Conservation (phyloP, 345 rosid genomes). For the Cardamine occulta region DNA sequence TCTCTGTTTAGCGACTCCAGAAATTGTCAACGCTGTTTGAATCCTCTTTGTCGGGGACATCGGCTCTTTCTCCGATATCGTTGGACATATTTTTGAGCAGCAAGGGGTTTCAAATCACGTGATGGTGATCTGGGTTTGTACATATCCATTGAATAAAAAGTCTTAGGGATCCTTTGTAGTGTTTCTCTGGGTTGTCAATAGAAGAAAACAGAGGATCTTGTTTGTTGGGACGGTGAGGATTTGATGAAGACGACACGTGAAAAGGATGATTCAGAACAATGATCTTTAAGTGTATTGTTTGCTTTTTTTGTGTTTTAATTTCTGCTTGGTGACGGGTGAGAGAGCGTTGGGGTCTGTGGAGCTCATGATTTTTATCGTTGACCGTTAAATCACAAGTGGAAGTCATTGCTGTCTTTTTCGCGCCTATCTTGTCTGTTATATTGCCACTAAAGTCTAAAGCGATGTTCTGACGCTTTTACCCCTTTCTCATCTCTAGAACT, state of each 20-base stretch:
- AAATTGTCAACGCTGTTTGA: slow-evolving; percentile 39
- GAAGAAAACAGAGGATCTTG: slow-evolving; percentile 31
- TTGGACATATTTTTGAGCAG: slow-evolving; percentile 12
- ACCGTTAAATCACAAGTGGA: slow-evolving; percentile 43
- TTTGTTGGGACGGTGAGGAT: slow-evolving; percentile 48
- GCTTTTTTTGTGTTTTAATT: slow-evolving; percentile 28
- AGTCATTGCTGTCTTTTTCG: slow-evolving; percentile 40
- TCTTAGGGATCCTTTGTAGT: slow-evolving; percentile 25
- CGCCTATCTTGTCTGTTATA: slow-evolving; percentile 38
- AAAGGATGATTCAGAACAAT: slow-evolving; percentile 38
- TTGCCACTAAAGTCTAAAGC: slow-evolving; percentile 14
- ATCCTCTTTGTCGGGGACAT: slow-evolving; percentile 20
- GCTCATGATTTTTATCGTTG: slow-evolving; percentile 45
- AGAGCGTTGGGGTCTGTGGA: slow-evolving; percentile 41
- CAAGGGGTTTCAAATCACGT: slow-evolving; percentile 45
- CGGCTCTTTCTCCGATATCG: slow-evolving; percentile 25
- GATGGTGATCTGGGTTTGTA: slow-evolving; percentile 39
- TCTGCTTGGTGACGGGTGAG: slow-evolving; percentile 30
- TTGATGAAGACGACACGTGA: slow-evolving; percentile 53
- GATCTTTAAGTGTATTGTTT: slow-evolving; percentile 28
- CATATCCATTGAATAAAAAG: slow-evolving; percentile 36
- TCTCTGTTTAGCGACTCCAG: not conserved
- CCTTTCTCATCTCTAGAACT: not conserved
- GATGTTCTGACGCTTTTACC: slow-evolving; percentile 18
- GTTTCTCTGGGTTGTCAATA: slow-evolving; percentile 37